Conservation (phyloP, 2,329 filamentous ascomycete species). For the Aspergillus novoparasiticus region DNA sequence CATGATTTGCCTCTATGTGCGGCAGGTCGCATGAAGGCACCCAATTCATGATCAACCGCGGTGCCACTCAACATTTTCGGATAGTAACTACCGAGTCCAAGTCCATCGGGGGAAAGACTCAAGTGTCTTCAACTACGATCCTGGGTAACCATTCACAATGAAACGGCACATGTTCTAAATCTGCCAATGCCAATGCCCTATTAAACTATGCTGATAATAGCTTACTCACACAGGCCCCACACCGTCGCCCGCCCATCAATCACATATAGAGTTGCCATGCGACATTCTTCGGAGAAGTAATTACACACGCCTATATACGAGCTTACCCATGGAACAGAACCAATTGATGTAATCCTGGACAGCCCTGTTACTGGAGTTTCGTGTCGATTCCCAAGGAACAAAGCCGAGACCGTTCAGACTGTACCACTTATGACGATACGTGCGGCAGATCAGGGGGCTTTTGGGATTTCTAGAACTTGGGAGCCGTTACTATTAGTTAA, state of each 20-base stretch:
- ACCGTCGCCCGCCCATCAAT: neutral
- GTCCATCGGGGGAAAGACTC: neutral
- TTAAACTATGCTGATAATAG: neutral
- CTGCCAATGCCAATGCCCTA: neutral
- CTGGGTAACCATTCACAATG: neutral
- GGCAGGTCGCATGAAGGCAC: conserved; percentile 8
- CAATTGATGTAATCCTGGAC: neutral
- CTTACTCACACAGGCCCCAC: neutral
- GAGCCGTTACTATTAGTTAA: neutral
- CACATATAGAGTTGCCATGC: neutral
- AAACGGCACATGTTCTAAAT: neutral
- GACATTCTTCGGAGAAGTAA: neutral
- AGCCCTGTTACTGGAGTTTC: neutral
- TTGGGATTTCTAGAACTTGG: neutral
- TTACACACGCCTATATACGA: neutral
- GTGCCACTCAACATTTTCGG: neutral
- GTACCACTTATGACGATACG: neutral
- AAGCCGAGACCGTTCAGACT: neutral
- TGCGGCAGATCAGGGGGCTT: neutral
- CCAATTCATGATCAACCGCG: neutral
- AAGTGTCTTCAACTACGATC: neutral
- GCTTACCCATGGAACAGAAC: neutral
- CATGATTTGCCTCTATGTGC: neutral
- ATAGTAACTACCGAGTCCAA: neutral
- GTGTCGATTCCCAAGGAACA: neutral